phyloP scores from a whole-genome alignment of 169 alveolate genomes.

The Plasmodium billcollinsi region DNA sequence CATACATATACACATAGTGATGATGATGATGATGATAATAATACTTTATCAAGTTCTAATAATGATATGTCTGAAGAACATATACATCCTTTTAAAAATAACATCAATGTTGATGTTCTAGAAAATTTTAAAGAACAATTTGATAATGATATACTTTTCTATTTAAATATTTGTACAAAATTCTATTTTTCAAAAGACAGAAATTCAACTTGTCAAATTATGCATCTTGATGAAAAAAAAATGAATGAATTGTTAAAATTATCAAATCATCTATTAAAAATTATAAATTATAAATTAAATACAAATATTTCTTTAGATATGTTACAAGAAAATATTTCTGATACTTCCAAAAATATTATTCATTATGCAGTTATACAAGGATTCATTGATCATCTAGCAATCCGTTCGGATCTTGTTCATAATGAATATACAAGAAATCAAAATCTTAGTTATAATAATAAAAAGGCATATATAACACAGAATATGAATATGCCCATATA shows the following conservation, averaged over 20 bases:
- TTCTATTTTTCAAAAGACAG: slow-evolving; percentile 68
- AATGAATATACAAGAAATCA: slow-evolving; percentile 67
- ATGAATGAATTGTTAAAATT: slow-evolving; percentile 63
- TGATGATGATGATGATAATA: neutral
- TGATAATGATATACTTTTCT: slow-evolving; percentile 69
- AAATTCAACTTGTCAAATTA: slow-evolving; percentile 24
- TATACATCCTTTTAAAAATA: neutral
- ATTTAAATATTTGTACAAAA: slow-evolving; percentile 43
- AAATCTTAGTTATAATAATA: slow-evolving; percentile 31
- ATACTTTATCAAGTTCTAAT: neutral
- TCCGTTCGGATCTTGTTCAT: slow-evolving; percentile 66
- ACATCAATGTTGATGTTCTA: neutral
- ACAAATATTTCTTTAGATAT: slow-evolving; percentile 42
- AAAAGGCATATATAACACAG: slow-evolving; percentile 67
- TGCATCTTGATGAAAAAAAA: slow-evolving; percentile 69
- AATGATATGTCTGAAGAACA: neutral
- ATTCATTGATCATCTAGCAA: slow-evolving; percentile 72
- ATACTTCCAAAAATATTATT: slow-evolving; percentile 49
- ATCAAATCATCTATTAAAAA: slow-evolving; percentile 56
- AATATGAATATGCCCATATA: slow-evolving; percentile 62
- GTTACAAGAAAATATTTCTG: slow-evolving; percentile 29
- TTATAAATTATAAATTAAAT: slow-evolving; percentile 57
- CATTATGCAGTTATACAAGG: slow-evolving; percentile 75
- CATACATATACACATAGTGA: neutral
- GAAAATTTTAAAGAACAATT: slow-evolving; percentile 45